Base-by-base conservation (phyloP, 805 yeast species). In the Wickerhamiella alocasiicola region DNA sequence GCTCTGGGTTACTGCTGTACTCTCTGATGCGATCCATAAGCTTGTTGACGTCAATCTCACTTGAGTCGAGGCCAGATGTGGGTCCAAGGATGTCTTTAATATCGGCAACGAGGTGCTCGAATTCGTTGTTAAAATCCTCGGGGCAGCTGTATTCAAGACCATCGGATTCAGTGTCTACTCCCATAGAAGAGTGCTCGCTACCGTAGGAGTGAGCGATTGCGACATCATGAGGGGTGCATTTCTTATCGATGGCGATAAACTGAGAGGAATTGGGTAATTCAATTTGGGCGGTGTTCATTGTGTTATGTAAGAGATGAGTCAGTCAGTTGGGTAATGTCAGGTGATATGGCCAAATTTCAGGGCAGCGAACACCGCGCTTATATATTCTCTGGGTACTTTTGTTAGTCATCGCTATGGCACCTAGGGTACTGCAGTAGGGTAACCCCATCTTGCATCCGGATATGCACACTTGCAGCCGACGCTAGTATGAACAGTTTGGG, bases 41-140 rank as follows among this genome's bases (percentile, higher is more conserved):
- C 18, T 63, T 47, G 23, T 57, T 63, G 43, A 71, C 68, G 50
- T 78, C 76, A 29, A 78, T 70, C 37, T 75, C 80, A 5, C 60
- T 64, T 15, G 59, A 54, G 44, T 59, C 56, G 19, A 60, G 48
- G 6, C 65, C 65, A 2, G 64, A 55, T 2, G 63, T 51, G 23
- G 60, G 60, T 11, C 62, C 66, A 41, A 65, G 47, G 25, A 59
- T 57, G 20, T 48, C 47, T 35, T 59, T 52, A 36, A 65, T 51
- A 21, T 57, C 59, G 23, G 46, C 53, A 20, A 64, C 55, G 23
- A 66, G 55, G 26, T 51, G 52, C 19, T 54, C 56, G 42, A 64
- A 62, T 25, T 37, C 41, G 12, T 20, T 18, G 17, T 37, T 42
- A 7, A 11, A 20, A 17, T 33, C 37, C 31, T 39, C 42, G 11